Conservation (phyloP, 2,329 filamentous ascomycete genomes). For the Verticillium nonalfalfae region DNA sequence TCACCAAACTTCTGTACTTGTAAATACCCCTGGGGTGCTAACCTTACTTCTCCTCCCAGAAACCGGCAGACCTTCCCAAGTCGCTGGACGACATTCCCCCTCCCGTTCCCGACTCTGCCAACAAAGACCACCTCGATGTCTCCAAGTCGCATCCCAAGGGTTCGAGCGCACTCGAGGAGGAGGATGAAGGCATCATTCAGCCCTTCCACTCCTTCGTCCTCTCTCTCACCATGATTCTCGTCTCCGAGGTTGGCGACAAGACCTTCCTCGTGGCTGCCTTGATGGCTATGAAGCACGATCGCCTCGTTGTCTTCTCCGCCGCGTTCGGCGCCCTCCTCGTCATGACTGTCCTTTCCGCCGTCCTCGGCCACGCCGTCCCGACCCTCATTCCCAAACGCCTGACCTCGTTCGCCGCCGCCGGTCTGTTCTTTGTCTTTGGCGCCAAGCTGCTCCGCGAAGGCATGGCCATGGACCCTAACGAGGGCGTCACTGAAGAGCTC, state of each 20-base stretch:
- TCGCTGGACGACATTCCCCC: slow-evolving; percentile 69
- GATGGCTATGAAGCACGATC: slow-evolving; percentile 98
- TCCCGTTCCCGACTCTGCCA: slow-evolving; percentile 59
- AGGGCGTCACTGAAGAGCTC: slow-evolving; percentile 95
- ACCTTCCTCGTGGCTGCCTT: slow-evolving; percentile 95
- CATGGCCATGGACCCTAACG: slow-evolving; percentile 78
- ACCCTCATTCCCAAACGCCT: slow-evolving; percentile 84
- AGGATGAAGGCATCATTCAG: slow-evolving; percentile 61
- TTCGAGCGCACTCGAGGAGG: slow-evolving; percentile 24
- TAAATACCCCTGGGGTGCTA: slow-evolving; percentile 7
- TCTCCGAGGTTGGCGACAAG: slow-evolving; percentile 97
- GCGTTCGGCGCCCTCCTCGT: slow-evolving; percentile 86
- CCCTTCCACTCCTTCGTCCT: slow-evolving; percentile 85
- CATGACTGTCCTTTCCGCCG: slow-evolving; percentile 92
- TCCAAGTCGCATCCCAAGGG: slow-evolving; percentile 12
- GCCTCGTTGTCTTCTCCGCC: slow-evolving; percentile 87
- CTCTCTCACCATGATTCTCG: slow-evolving; percentile 93
- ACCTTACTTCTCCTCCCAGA: slow-evolving; percentile 39
- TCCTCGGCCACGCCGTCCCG: slow-evolving; percentile 88
- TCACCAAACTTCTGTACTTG: neutral
- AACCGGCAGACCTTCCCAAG: slow-evolving; percentile 73
- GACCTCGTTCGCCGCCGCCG: slow-evolving; percentile 79
- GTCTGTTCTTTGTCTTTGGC: slow-evolving; percentile 86
- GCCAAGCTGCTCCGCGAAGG: slow-evolving; percentile 79
- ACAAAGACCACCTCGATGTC: slow-evolving; percentile 57